A percentile compares a stretch with the other conserved stretches of the same genome.
Evolutionary conservation across 2,329 filamentous ascomycete genomes (phyloP).

Genomic region (Tolypocladium inflatum): DNA sequence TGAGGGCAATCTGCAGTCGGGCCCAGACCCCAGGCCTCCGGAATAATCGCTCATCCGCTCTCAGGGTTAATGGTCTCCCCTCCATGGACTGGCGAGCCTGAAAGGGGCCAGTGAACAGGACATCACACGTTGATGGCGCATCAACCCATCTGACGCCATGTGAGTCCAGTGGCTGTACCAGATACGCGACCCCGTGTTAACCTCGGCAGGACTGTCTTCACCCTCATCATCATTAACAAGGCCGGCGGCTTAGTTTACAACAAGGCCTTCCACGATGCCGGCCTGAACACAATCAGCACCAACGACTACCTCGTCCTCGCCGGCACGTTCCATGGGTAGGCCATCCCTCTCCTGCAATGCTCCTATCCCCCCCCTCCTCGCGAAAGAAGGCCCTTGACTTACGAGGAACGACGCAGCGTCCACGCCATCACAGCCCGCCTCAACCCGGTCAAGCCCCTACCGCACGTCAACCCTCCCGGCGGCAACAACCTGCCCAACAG

Average conservation of each 20-base stretch:
- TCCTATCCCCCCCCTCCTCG: neutral
- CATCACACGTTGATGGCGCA: neutral
- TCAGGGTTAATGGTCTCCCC: conserved; percentile 5
- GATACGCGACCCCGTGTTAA: neutral
- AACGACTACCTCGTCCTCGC: conserved; percentile 97
- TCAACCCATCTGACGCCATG: neutral
- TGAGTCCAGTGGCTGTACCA: neutral
- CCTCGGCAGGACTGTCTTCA: conserved; percentile 71
- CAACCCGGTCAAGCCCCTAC: conserved; percentile 39
- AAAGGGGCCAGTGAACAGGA: conserved; percentile 1
- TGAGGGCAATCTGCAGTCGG: neutral
- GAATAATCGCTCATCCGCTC: neutral
- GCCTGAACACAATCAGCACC: conserved; percentile 76
- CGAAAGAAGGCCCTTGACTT: neutral
- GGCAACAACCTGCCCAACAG: conserved; percentile 31
- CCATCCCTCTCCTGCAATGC: conserved; percentile 8
- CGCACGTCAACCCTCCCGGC: conserved; percentile 24
- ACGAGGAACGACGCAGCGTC: conserved; percentile 34
- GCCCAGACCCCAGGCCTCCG: neutral
- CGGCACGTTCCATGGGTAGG: conserved; percentile 90
- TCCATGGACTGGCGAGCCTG: conserved; percentile 7
- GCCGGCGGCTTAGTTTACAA: conserved; percentile 95
- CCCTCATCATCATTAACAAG: conserved; percentile 98
- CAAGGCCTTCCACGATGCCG: conserved; percentile 79
- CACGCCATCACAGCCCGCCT: conserved; percentile 60